Evolutionary conservation across 1,139 yeast genomes (phyloP).

Genomic region (Yamadazyma diospyri): DNA sequence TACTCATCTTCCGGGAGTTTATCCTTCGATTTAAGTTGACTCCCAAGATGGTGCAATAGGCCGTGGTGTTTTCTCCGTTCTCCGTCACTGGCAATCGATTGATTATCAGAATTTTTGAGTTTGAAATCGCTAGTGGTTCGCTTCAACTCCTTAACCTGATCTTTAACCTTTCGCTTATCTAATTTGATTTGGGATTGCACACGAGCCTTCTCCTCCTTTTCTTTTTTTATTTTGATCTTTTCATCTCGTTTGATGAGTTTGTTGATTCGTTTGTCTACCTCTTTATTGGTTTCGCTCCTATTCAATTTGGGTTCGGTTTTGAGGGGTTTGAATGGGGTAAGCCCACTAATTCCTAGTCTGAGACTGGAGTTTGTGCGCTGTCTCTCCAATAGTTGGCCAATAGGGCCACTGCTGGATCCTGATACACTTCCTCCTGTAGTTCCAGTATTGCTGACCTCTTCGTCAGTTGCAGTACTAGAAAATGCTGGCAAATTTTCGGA

Average conservation of each 20-base stretch:
- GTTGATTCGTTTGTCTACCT: conserved; percentile 29
- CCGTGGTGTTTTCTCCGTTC: conserved; percentile 22
- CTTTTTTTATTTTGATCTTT: conserved; percentile 21
- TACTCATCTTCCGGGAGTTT: conserved; percentile 8
- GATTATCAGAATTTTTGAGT: conserved; percentile 14
- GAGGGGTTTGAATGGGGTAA: conserved; percentile 29
- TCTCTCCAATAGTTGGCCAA: conserved; percentile 17
- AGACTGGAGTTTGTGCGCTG: conserved; percentile 24
- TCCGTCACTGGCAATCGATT: conserved; percentile 6
- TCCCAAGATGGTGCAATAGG: conserved; percentile 20
- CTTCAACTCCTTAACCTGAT: conserved; percentile 7
- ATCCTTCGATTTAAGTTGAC: conserved; percentile 12
- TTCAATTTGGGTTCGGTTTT: conserved; percentile 17
- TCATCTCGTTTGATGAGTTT: conserved; percentile 30
- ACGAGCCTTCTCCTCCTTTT: conserved; percentile 20
- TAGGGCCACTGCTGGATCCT: background rate
- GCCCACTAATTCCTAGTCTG: conserved; percentile 18
- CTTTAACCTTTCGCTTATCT: conserved; percentile 13
- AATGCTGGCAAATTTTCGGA: conserved; percentile 1
- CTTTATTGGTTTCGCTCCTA: conserved; percentile 19
- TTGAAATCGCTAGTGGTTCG: conserved; percentile 10
- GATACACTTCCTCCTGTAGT: background rate
- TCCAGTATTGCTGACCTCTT: background rate
- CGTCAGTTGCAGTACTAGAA: background rate
- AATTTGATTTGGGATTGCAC: conserved; percentile 12